These are phyloP conservation scores for Nannochloris sp. DNA, from an alignment of 139 green algal species.

Conservation along the genomic window DNA sequence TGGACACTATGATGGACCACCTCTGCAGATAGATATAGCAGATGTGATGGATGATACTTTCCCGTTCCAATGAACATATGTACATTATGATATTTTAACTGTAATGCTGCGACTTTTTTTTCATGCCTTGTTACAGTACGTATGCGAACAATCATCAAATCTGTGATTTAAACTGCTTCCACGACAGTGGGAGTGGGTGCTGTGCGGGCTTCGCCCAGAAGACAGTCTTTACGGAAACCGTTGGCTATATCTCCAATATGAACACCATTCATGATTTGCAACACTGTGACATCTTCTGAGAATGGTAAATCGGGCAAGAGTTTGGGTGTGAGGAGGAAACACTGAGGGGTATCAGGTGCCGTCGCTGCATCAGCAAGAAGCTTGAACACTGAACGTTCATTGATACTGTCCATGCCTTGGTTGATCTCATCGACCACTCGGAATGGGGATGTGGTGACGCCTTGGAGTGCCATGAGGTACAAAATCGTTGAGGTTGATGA, in stretches of 20 bases:
- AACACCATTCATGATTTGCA: constrained; percentile 78
- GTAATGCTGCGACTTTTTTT: too few species aligned
- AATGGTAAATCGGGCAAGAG: constrained; percentile 85
- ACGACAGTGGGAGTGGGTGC: background rate
- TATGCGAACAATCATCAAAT: too few species aligned
- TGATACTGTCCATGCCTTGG: constrained; percentile 95
- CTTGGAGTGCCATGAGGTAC: constrained; percentile 93
- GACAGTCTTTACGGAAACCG: background rate
- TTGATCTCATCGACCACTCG: constrained; percentile 99
- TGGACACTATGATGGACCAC: background rate
- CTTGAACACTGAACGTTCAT: constrained; percentile 91
- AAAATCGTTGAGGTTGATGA: constrained; percentile 91
- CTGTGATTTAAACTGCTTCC: too few species aligned
- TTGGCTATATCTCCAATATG: constrained; percentile 21
- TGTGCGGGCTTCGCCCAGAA: background rate
- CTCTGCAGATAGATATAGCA: too few species aligned
- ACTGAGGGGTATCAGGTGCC: constrained; percentile 65
- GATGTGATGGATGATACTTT: too few species aligned
- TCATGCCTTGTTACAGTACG: too few species aligned
- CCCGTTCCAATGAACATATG: too few species aligned
- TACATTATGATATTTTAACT: too few species aligned
- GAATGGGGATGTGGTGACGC: constrained; percentile 82
- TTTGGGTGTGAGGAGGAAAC: constrained; percentile 97
- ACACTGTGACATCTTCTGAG: constrained; percentile 49
- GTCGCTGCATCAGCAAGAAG: constrained; percentile 66